Evolutionary conservation across 2,329 filamentous ascomycete genomes (phyloP).

Genomic region (Xylariomycetidae sp.): DNA sequence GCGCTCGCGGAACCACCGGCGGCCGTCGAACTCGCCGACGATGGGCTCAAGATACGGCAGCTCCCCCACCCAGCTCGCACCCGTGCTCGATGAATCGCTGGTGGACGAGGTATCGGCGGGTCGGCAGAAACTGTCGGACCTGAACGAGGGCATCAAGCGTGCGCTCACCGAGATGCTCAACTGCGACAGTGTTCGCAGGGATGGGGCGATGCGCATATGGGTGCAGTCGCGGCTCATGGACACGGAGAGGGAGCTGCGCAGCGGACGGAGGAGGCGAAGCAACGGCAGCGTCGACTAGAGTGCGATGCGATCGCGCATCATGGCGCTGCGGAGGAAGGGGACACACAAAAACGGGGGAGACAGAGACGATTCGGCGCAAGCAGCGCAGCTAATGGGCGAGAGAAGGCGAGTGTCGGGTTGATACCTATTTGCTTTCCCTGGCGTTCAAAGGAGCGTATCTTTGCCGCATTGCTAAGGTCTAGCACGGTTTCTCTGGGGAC

Average conservation of each 20-base stretch:
- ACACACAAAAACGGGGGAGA: background rate
- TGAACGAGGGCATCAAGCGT: slow-evolving; percentile 57
- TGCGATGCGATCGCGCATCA: background rate
- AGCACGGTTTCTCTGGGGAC: too few relatives aligned
- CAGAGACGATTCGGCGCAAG: too few relatives aligned
- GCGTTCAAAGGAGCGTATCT: too few relatives aligned
- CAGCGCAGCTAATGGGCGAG: too few relatives aligned
- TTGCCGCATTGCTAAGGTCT: too few relatives aligned
- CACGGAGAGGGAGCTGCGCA: slow-evolving; percentile 52
- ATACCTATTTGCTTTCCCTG: slow-evolving; percentile 17
- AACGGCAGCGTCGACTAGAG: slow-evolving; percentile 20
- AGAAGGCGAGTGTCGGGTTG: too few relatives aligned
- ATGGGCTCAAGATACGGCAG: slow-evolving; percentile 12
- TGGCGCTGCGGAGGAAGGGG: background rate
- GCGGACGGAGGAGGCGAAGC: slow-evolving; percentile 44
- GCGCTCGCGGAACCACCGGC: slow-evolving; percentile 22
- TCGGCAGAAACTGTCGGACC: slow-evolving; percentile 47
- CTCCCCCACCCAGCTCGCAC: slow-evolving; percentile 23
- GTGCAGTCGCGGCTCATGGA: slow-evolving; percentile 55
- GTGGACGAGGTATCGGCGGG: slow-evolving; percentile 44
- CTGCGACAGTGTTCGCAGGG: slow-evolving; percentile 47
- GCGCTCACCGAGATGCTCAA: slow-evolving; percentile 57
- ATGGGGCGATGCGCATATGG: slow-evolving; percentile 49
- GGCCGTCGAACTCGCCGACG: slow-evolving; percentile 14
- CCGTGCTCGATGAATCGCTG: slow-evolving; percentile 41